These are phyloP conservation scores for Eucalyptus polyanthemos DNA, from an alignment of 345 rosid genomes.

Conservation along the genomic window DNA sequence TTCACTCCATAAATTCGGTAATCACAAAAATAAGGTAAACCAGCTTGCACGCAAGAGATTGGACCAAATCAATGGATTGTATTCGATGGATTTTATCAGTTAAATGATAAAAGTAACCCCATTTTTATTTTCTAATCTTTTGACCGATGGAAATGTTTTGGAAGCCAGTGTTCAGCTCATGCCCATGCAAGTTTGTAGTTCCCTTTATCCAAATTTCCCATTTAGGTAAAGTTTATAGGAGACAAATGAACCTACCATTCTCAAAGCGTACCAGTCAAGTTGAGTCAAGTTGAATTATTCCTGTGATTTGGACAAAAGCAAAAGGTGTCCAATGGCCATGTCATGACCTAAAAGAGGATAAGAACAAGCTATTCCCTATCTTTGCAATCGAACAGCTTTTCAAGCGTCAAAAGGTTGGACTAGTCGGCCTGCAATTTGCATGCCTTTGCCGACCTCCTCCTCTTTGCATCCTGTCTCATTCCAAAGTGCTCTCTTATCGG, in stretches of 20 bases:
- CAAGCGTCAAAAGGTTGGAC: not conserved
- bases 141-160: not conserved
- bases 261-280: not conserved
- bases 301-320: not conserved
- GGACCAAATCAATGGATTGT: not conserved
- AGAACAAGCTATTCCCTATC: not conserved
- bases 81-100: not conserved
- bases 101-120: not conserved
- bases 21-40: not conserved
- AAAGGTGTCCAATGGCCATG: not conserved
- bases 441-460: not conserved
- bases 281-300: not conserved
- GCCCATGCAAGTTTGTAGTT: not conserved
- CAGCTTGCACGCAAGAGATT: not conserved
- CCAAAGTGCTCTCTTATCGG: not conserved
- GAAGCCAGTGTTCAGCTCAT: not conserved
- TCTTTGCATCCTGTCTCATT: not conserved
- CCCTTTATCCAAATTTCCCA: not conserved
- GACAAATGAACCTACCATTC: not conserved
- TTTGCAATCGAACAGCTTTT: not conserved
- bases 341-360: not conserved
- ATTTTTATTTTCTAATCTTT: not conserved
- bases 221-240: not conserved
- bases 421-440: not conserved
- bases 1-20: not conserved